Conservation (phyloP, 1,139 yeast species). For the Kodamaea sp. region DNA sequence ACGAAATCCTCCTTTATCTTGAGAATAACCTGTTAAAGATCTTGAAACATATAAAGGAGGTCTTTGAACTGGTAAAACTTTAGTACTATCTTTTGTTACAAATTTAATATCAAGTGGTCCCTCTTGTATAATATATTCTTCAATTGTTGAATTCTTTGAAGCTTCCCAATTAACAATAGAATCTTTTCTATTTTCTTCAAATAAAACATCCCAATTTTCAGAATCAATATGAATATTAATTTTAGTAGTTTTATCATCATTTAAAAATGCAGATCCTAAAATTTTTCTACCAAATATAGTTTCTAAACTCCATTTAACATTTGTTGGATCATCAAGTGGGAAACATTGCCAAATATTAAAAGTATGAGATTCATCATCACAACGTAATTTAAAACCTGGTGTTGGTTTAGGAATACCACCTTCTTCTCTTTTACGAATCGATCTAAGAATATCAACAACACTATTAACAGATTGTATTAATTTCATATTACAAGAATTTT, state of each 20-base stretch:
- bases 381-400: conserved; percentile 61
- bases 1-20: conserved; percentile 86
- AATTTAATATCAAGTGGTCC: conserved; percentile 38
- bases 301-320: conserved; percentile 52
- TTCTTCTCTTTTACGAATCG: conserved; percentile 52
- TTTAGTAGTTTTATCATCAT: conserved; percentile 29
- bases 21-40: conserved; percentile 88
- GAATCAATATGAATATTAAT: conserved; percentile 45
- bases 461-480: conserved; percentile 73
- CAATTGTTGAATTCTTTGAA: conserved; percentile 6
- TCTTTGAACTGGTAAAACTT: conserved; percentile 28
- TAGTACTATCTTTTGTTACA: conserved; percentile 32
- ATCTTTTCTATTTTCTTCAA: conserved; percentile 18
- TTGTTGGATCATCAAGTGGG: conserved; percentile 59
- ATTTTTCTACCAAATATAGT: conserved; percentile 69
- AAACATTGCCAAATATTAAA: conserved; percentile 68
- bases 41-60: conserved; percentile 79
- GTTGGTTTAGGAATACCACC: conserved; percentile 81
- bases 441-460: conserved; percentile 68
- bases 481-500: conserved; percentile 43
- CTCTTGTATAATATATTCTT: conserved; percentile 29
- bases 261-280: conserved; percentile 58
- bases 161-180: conserved; percentile 13
- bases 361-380: conserved; percentile 60
- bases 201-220: conserved; percentile 45